Evolutionary conservation across 345 rosid genomes (phyloP), one percentile per base, ranked within the genome.

Genomic region (Eucalyptus albens): DNA sequence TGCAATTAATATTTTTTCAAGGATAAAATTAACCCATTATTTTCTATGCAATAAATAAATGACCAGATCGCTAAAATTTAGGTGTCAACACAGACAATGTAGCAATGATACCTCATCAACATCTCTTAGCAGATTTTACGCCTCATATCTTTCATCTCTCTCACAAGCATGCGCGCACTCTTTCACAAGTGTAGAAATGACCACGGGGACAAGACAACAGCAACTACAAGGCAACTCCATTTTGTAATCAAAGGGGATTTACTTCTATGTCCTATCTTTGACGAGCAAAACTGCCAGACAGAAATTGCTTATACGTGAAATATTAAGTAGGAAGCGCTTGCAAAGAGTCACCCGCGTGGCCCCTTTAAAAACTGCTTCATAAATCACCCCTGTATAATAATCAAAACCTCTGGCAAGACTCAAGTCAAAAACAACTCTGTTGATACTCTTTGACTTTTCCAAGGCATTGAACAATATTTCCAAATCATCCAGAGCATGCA

Each of bases 321-420:
- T 37, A 37, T 72, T 17, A 15, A 37, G 69, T 47, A 44, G 15
- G 11, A 50, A 42, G 65, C 13, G 77, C 80, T 89, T 86, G 77
- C 50, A 19, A 55, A 40, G 40, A 51, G 45, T 91, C 92, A 97
- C 99, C 97, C 96, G 97, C 40, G 94, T 96, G 50, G 94, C 95
- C 88, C 98, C 98, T 89, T 90, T 93, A 69, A 97, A 96, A 89
- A 95, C 97, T 86, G 98, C 98, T 94, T 98, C 99, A 90, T 92
- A 98, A 90, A 98, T 96, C 83, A 98, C 96, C 13, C 99, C 99
- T 1, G 99, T 97, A 90, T 98, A 98, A 93, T 98, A 98, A 93
- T 97, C 99, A 88, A 98, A 99, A 82, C 99, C 99, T 92, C 99
- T 95, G 80, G 99, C 99, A 87, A 98, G 97, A 91, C 99, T 98